These are phyloP conservation scores for Coffea canephora DNA, from an alignment of 257 asterid species.

Conservation along the genomic window DNA sequence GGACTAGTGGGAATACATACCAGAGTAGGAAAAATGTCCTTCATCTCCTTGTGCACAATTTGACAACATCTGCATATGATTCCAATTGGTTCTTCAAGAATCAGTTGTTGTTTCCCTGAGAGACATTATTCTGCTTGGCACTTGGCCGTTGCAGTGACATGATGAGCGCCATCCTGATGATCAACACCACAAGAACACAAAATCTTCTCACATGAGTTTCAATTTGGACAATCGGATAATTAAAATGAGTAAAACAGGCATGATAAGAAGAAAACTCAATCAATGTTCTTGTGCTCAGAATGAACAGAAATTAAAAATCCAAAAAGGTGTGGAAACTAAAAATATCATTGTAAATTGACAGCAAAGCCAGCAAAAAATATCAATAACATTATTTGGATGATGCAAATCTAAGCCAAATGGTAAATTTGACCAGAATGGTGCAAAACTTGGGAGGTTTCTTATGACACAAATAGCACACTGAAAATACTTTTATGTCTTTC, in stretches of 20 bases:
- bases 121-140: slow-evolving; percentile 34
- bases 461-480: not conserved
- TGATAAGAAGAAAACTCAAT: not conserved
- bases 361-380: not conserved
- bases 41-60: slow-evolving; percentile 42
- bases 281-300: not conserved
- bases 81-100: slow-evolving; percentile 68
- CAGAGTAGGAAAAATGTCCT: slow-evolving; percentile 54
- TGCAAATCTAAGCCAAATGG: not conserved
- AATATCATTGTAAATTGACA: not conserved
- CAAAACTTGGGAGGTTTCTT: not conserved
- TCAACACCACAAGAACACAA: not conserved
- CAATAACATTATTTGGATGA: too few relatives aligned
- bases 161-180: slow-evolving; percentile 31
- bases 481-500: too few relatives aligned
- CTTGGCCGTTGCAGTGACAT: not conserved
- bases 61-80: slow-evolving; percentile 46
- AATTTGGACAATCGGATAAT: not conserved
- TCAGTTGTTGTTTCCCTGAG: slow-evolving; percentile 40
- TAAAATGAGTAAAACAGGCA: not conserved
- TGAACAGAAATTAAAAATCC: not conserved
- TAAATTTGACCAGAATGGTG: too few relatives aligned
- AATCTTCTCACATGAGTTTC: not conserved
- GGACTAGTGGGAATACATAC: slow-evolving; percentile 32
- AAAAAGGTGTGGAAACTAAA: not conserved